A percentile compares a stretch with the other conserved stretches of the same genome.
phyloP scores from a whole-genome alignment of 176 grass and related monocot genomes.

The Poa annua region DNA sequence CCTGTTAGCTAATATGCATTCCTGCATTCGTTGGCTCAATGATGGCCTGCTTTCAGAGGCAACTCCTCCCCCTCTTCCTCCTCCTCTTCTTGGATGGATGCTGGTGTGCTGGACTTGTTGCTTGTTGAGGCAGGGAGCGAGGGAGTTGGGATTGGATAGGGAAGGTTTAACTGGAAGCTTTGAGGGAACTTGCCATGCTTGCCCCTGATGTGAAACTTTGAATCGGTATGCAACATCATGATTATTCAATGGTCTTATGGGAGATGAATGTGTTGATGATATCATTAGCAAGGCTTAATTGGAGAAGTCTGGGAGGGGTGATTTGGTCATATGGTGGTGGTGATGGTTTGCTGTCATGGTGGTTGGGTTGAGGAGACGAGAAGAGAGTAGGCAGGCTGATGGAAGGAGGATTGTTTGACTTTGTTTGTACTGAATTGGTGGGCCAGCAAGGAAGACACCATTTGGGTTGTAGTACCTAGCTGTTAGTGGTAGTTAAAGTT shows the following conservation, averaged over 20 bases:
- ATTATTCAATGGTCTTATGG: background rate
- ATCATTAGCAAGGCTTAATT: slow-evolving; percentile 12
- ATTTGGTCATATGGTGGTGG: slow-evolving; percentile 47
- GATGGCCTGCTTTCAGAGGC: slow-evolving; percentile 49
- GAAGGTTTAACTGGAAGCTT: slow-evolving; percentile 69
- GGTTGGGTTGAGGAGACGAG: slow-evolving; percentile 50
- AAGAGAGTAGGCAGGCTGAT: slow-evolving; percentile 26
- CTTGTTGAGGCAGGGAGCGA: slow-evolving; percentile 46
- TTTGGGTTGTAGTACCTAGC: slow-evolving; percentile 36
- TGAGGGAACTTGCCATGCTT: slow-evolving; percentile 18
- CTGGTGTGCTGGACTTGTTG: slow-evolving; percentile 77
- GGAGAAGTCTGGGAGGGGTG: slow-evolving; percentile 33
- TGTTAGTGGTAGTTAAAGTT: slow-evolving; percentile 58
- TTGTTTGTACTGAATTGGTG: slow-evolving; percentile 49
- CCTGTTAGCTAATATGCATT: slow-evolving; percentile 63
- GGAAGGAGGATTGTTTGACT: slow-evolving; percentile 61
- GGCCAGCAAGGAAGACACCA: slow-evolving; percentile 31
- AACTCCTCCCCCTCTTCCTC: slow-evolving; percentile 32
- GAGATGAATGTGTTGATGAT: background rate
- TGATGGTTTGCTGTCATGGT: slow-evolving; percentile 75
- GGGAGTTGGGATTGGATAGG: slow-evolving; percentile 56
- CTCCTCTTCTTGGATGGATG: slow-evolving; percentile 44
- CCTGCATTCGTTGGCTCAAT: slow-evolving; percentile 51
- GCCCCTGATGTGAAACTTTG: slow-evolving; percentile 49
- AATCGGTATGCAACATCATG: slow-evolving; percentile 7